Percentiles rank a stretch among this genome's conserved stretches.
phyloP scores from a whole-genome alignment of 2,329 filamentous ascomycete species.

The Cryphonectria japonica region DNA sequence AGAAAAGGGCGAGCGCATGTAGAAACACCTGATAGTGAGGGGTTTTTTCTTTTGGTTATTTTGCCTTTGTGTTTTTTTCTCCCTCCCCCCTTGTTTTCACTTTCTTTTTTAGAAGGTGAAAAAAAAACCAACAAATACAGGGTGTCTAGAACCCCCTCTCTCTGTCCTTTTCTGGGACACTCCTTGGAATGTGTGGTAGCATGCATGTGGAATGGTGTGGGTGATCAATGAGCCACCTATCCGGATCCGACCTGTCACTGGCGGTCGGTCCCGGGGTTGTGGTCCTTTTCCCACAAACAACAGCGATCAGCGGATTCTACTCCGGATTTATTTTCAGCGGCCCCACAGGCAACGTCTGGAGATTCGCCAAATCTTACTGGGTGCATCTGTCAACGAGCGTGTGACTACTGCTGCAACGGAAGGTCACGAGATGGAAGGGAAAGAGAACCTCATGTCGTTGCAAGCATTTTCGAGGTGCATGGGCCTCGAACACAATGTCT shows the following conservation, averaged over 20 bases:
- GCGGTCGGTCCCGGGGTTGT: conserved; percentile 5
- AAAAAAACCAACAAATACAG: background rate
- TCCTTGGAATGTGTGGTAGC: background rate
- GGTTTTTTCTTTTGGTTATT: background rate
- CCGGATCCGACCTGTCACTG: conserved; percentile 7
- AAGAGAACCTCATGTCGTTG: background rate
- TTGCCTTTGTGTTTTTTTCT: too few relatives aligned
- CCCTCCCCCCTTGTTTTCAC: background rate
- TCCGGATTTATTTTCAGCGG: background rate
- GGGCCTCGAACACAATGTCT: background rate
- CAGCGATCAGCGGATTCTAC: background rate
- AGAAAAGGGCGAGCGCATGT: background rate
- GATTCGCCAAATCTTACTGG: background rate
- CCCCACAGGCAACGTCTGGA: background rate
- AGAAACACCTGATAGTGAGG: conserved; percentile 2
- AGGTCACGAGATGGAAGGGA: background rate
- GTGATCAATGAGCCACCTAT: background rate
- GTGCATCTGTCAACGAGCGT: background rate
- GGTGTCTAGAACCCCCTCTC: background rate
- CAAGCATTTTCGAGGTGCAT: background rate
- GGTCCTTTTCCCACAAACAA: background rate
- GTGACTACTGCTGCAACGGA: background rate
- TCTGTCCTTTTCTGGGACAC: background rate
- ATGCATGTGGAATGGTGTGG: background rate
- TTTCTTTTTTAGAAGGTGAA: background rate